Conservation (phyloP, 192 early-diverging fungal species). For the Endogone sp. region DNA sequence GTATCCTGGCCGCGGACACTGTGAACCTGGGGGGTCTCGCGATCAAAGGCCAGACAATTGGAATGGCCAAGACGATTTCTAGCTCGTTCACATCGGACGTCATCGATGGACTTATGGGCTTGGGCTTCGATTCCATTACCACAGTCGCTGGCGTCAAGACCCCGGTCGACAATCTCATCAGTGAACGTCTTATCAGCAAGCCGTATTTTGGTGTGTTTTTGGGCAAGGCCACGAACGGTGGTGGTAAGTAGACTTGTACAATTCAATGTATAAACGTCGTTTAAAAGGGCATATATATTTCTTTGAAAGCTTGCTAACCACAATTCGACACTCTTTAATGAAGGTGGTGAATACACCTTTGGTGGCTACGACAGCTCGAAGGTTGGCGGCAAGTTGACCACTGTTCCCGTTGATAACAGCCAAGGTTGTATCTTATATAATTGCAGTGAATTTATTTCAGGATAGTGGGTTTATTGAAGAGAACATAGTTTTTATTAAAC, state of each 20-base stretch:
- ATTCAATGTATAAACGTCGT: background rate
- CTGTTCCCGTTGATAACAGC: conserved; percentile 33
- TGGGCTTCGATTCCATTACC: conserved; percentile 51
- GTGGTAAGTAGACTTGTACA: conserved; percentile 23
- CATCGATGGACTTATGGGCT: conserved; percentile 63
- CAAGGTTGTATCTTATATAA: conserved; percentile 7
- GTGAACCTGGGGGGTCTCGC: conserved; percentile 57
- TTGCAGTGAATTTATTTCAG: no score
- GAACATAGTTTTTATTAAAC: no score
- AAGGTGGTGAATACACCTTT: conserved; percentile 40
- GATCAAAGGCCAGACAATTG: conserved; percentile 58
- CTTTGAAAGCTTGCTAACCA: no score
- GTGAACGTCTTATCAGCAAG: conserved; percentile 43
- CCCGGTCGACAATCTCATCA: conserved; percentile 54
- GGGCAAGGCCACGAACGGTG: conserved; percentile 33
- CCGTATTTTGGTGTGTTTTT: conserved; percentile 64
- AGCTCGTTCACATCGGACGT: conserved; percentile 49
- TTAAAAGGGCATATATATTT: background rate
- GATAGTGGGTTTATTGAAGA: no score
- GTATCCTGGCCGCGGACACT: conserved; percentile 43
- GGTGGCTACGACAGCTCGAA: conserved; percentile 38
- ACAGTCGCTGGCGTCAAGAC: conserved; percentile 42
- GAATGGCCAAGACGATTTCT: conserved; percentile 58
- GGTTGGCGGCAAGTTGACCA: conserved; percentile 37
- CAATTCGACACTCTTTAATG: background rate